Conservation (phyloP, 2,329 filamentous ascomycete genomes). For the Colletotrichum orchidophilum region DNA sequence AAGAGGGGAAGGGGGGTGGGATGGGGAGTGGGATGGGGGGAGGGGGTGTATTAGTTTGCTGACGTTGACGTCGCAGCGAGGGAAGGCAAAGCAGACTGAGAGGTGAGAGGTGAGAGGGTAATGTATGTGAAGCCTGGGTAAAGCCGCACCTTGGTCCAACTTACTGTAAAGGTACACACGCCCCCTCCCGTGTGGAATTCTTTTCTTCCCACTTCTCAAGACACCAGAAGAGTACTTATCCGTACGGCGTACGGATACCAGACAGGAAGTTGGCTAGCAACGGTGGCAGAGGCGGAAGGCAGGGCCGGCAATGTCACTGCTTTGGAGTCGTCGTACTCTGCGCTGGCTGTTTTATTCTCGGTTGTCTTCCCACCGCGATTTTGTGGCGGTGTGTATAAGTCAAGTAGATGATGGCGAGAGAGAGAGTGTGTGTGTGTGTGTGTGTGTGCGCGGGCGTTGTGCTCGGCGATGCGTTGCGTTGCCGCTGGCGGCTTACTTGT, state of each 20-base stretch:
- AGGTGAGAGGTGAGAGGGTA: not conserved
- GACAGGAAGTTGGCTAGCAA: not conserved
- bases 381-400: slow-evolving; percentile 2
- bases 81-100: not conserved
- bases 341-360: not conserved
- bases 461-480: not conserved
- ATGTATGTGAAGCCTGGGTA: not conserved
- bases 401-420: not conserved
- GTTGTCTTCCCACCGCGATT: not conserved
- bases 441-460: not conserved
- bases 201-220: slow-evolving; percentile 15
- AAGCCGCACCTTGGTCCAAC: not conserved
- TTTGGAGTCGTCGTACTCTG: not conserved
- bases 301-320: slow-evolving; percentile 9
- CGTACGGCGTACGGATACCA: too few relatives aligned
- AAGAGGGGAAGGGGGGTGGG: not conserved
- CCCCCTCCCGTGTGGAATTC: not conserved
- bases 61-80: slow-evolving; percentile 31
- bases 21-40: not conserved
- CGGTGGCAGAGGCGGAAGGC: not conserved
- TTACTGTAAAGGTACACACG: slow-evolving; percentile 11
- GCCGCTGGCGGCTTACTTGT: not conserved
- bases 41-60: not conserved
- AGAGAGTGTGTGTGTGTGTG: too few relatives aligned
- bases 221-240: not conserved